These are phyloP conservation scores for Citrullus amarus DNA, from an alignment of 306 rosid species.

Conservation along the genomic window DNA sequence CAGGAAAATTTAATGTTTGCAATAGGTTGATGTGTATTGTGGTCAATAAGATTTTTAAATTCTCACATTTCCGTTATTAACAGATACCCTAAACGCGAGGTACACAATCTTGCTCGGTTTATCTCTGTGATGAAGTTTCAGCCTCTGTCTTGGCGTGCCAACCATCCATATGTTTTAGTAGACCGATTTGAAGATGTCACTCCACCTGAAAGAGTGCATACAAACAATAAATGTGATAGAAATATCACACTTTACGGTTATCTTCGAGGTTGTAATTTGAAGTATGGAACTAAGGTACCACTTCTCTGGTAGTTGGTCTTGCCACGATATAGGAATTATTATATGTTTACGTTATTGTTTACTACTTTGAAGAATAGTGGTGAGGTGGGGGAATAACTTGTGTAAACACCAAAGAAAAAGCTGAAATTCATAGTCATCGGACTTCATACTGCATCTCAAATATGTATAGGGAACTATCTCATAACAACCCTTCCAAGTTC, in stretches of 20 bases:
- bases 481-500: not conserved
- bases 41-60: not conserved
- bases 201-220: constrained; percentile 62
- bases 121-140: constrained; percentile 93
- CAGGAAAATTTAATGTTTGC: not conserved
- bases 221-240: constrained; percentile 69
- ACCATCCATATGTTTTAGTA: constrained; percentile 81
- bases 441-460: not conserved
- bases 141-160: constrained; percentile 79
- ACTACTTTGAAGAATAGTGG: not conserved
- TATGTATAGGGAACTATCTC: not conserved
- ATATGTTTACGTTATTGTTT: not conserved
- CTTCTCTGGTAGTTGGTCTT: not conserved
- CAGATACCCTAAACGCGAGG: constrained; percentile 83
- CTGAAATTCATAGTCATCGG: not conserved
- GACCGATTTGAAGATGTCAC: constrained; percentile 95
- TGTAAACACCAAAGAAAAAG: not conserved
- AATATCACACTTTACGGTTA: constrained; percentile 82
- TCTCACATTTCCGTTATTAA: constrained; percentile 8
- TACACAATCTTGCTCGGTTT: constrained; percentile 86
- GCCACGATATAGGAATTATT: not conserved
- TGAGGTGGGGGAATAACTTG: not conserved
- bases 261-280: constrained; percentile 85
- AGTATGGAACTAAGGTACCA: constrained; percentile 71
- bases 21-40: not conserved